Base-by-base conservation (phyloP, 495 filamentous ascomycete genomes). In the Xylaria bambusicola region DNA sequence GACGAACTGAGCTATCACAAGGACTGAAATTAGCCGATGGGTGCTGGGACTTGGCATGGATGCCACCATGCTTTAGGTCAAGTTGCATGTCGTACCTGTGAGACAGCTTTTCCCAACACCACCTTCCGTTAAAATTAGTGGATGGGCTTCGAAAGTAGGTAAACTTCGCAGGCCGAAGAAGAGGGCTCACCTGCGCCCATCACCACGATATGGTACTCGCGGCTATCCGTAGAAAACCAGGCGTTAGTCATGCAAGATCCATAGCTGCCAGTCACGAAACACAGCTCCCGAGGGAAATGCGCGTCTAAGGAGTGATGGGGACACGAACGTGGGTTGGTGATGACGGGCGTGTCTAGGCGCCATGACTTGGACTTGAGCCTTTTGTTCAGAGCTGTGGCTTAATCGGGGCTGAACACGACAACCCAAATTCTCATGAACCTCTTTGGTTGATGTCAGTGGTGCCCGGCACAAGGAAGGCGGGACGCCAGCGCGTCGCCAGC, bases 21-120 rank as follows among this genome's bases (percentile, higher is more conserved):
- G 63, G 42, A 42, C 40, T 21, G 45, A 38, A 33, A 64, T 66
- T 51, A 61, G 61, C 56, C 52, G 55, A 68, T 57, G 66, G 62
- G 57, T 36, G 59, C 45, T 40, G 20, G 48, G 40, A 10, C 38
- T 18, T 31, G 13, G 45, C 50, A 44, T 21, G 29, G 15, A 29
- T 12, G 46, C 23, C 38, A 31, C 58, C 27, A 41, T 18, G 51
- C 59, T 46, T 45, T 18, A 46, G n/a, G 60, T 52, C 67, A 55
- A 35, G 49, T 18, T 40, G 41, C 10, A 62, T 35, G 56, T 76
- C 82, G 64, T 83, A 98, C 93, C 93, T 76, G 94, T 98, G 64
- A 98, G 82, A 81, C 94, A 98, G 71, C 92, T 96, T 77, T 98
- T 98, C 58, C 94, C 94, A 62, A 98, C 94, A 68, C 94, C 94